phyloP scores from a whole-genome alignment of 1,284 basidiomycete species.

The Moesziomyces sp. region DNA sequence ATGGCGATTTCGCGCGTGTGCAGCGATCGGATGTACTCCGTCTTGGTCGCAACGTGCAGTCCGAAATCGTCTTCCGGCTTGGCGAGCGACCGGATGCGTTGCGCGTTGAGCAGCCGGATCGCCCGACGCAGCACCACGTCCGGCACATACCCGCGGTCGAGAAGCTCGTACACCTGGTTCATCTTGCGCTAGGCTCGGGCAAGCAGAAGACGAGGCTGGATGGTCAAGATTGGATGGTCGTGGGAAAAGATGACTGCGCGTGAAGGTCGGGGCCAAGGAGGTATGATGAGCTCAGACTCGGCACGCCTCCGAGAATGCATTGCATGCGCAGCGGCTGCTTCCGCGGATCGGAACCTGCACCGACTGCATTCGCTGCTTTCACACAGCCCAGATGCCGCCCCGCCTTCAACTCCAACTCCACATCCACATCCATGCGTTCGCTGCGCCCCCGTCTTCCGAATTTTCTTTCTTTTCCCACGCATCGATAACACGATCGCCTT shows the following conservation, averaged over 20 bases:
- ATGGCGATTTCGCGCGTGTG: constrained; percentile 75
- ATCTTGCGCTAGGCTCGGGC: too few relatives aligned
- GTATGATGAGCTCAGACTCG: constrained; percentile 14
- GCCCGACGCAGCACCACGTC: constrained; percentile 72
- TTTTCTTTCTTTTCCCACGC: too few relatives aligned
- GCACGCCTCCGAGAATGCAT: background rate
- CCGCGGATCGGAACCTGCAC: constrained; percentile 40
- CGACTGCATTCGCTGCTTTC: constrained; percentile 13
- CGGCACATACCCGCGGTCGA: constrained; percentile 48
- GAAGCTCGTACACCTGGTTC: constrained; percentile 39
- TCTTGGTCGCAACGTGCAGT: constrained; percentile 77
- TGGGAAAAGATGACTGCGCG: too few relatives aligned
- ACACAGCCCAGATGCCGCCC: background rate
- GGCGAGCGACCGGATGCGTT: constrained; percentile 74
- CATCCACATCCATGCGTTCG: too few relatives aligned
- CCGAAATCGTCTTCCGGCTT: constrained; percentile 74
- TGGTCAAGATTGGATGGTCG: background rate
- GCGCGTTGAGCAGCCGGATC: constrained; percentile 74
- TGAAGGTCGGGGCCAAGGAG: background rate
- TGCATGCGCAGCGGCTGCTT: background rate
- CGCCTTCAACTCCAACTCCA: too few relatives aligned
- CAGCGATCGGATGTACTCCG: constrained; percentile 70
- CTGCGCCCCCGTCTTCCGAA: too few relatives aligned
- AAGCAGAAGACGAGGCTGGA: too few relatives aligned
- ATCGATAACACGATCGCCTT: too few relatives aligned